Percentiles rank a stretch among this genome's conserved stretches.
These are phyloP conservation scores for Aspergillus sclerotiicarbonarius DNA, from an alignment of 495 filamentous ascomycete genomes.

Conservation along the genomic window DNA sequence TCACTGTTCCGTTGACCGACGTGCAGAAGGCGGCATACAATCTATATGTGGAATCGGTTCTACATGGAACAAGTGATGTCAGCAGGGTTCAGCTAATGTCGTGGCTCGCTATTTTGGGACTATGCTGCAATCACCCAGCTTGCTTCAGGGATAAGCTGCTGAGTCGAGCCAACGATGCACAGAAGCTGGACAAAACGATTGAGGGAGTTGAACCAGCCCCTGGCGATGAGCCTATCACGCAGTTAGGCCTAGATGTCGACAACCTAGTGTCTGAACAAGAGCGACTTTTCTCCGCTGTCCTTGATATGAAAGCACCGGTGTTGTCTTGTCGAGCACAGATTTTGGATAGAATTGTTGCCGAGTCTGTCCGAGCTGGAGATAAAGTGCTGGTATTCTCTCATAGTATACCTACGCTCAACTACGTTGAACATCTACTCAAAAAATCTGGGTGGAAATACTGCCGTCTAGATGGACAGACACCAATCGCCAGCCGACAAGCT, in stretches of 20 bases:
- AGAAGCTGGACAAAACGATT: slow-evolving; percentile 26
- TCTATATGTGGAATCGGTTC: slow-evolving; percentile 48
- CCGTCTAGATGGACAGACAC: slow-evolving; percentile 66
- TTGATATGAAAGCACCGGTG: slow-evolving; percentile 33
- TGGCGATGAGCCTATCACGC: slow-evolving; percentile 27
- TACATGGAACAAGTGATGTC: slow-evolving; percentile 20
- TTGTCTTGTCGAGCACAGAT: slow-evolving; percentile 67
- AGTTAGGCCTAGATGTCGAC: slow-evolving; percentile 26
- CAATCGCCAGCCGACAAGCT: slow-evolving; percentile 52
- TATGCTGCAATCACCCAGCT: slow-evolving; percentile 75
- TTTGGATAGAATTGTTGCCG: slow-evolving; percentile 62
- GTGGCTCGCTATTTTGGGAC: slow-evolving; percentile 55
- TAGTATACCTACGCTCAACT: slow-evolving; percentile 65
- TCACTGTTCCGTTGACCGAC: slow-evolving; percentile 65
- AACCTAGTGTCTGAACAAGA: slow-evolving; percentile 25
- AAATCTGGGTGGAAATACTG: slow-evolving; percentile 39
- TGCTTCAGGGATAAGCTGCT: slow-evolving; percentile 59
- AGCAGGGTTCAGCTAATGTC: slow-evolving; percentile 35
- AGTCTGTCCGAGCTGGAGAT: slow-evolving; percentile 59
- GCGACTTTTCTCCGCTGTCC: slow-evolving; percentile 26
- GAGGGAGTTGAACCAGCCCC: slow-evolving; percentile 26
- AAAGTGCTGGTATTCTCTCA: slow-evolving; percentile 78
- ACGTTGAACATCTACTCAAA: slow-evolving; percentile 56
- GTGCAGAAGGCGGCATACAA: slow-evolving; percentile 66
- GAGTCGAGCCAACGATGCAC: slow-evolving; percentile 20